phyloP scores from a whole-genome alignment of 148 eudicot genomes.

The Hydrangea macrophylla region DNA sequence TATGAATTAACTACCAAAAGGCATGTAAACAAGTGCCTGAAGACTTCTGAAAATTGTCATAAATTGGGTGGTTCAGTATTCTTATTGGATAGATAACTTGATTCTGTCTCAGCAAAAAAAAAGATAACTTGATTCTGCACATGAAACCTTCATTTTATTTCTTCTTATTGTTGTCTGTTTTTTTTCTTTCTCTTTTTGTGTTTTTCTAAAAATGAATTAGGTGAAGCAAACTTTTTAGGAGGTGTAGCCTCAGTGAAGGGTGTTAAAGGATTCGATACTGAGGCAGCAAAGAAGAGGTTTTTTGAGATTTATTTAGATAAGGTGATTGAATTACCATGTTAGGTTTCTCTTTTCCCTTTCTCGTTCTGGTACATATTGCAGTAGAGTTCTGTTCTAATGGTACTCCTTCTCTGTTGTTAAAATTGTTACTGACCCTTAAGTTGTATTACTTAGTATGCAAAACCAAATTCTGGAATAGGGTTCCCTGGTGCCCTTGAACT shows the following conservation, averaged over 20 bases:
- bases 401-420: slow-evolving; percentile 9
- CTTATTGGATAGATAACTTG: neutral
- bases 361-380: neutral
- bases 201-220: slow-evolving; percentile 29
- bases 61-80: neutral
- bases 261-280: slow-evolving; percentile 66
- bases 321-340: slow-evolving; percentile 43
- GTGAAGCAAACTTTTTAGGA: slow-evolving; percentile 96
- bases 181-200: slow-evolving; percentile 4
- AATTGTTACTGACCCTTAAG: neutral
- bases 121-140: no score
- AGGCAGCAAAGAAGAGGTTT: slow-evolving; percentile 89
- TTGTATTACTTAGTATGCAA: slow-evolving; percentile 61
- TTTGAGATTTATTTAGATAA: slow-evolving; percentile 88
- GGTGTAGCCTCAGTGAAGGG: slow-evolving; percentile 85
- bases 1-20: no score
- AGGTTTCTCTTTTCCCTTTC: neutral
- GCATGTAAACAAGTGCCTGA: no score
- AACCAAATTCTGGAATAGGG: slow-evolving; percentile 90
- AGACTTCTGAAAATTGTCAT: no score
- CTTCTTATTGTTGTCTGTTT: neutral
- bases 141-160: neutral
- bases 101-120: no score
- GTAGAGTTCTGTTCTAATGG: neutral
- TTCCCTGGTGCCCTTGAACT: slow-evolving; percentile 95